Base-by-base conservation (phyloP, 176 grass and related monocot genomes). In the Paspalum notatum region DNA sequence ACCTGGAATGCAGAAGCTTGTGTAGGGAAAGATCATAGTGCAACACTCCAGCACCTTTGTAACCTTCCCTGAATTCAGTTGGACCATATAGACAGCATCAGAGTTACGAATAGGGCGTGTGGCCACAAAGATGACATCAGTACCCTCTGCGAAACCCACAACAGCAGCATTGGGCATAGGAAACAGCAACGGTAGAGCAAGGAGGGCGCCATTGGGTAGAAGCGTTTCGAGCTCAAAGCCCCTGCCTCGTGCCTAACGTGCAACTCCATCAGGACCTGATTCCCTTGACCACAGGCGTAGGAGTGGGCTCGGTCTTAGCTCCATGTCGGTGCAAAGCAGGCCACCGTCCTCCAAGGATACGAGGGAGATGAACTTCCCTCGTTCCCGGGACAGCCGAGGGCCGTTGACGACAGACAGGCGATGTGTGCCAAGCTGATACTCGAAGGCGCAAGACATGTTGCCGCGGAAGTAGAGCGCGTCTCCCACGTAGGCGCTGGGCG, bases 1-100 rank as follows among this genome's bases (percentile, higher is more conserved):
- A 68, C 64, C 50, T 68, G 64, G 77, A 68, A 80, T 56, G 64
- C 22, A 68, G 50, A 45, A 80, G 64, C 8, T 68, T 2, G 38
- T 18, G 22, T 69, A 80, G 16, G 65, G 78, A 80, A 80, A 0
- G 7, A 80, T 24, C 5, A 6, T 0, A 10, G 1, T 38, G 47
- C 0, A 6, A 6, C 2, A 2, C 15, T 72, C 69, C 5, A 20
- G 38, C 26, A 72, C 16, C 48, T 53, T 72, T 27, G 1, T 39
- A 9, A 4, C 48, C 3, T 39, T 12, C 40, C 21, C 18, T 58
- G 38, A 27, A 64, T 57, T 58, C 4, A 41, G 74, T 72, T 38
- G 16, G n/a, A 46, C 60, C 64, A 56, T 45, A 5, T 40, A 20
- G 52, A 45, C 68, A 57, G 10, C 39, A 57, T 17, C 17, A 57